Conservation (phyloP, 2,329 filamentous ascomycete genomes). For the Pleurostoma richardsiae region DNA sequence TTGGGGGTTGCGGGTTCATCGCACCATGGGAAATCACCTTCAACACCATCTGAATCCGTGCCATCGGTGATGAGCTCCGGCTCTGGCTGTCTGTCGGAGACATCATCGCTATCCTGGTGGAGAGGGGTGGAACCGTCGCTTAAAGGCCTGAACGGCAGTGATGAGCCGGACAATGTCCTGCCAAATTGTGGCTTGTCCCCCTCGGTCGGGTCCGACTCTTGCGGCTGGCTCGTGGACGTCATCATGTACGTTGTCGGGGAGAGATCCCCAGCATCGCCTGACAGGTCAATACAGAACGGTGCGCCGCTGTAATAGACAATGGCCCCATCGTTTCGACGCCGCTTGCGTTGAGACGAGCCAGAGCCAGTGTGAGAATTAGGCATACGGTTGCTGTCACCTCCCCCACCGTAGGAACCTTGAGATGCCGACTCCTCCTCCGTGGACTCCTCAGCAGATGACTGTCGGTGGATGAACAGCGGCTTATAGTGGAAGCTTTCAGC, state of each 20-base stretch:
- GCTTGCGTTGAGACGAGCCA: constrained; percentile 39
- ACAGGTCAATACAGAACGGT: constrained; percentile 75
- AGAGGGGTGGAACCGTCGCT: constrained; percentile 26
- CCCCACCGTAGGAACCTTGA: constrained; percentile 33
- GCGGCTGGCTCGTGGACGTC: constrained; percentile 36
- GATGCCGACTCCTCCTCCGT: constrained; percentile 42
- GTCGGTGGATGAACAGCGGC: constrained; percentile 52
- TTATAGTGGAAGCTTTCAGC: constrained; percentile 57
- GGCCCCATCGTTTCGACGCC: constrained; percentile 60
- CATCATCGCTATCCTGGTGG: neutral
- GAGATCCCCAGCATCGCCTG: constrained; percentile 53
- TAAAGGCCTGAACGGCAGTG: constrained; percentile 42
- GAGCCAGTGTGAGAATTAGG: constrained; percentile 42
- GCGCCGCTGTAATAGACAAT: constrained; percentile 82
- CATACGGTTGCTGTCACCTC: constrained; percentile 42
- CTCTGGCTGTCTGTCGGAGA: constrained; percentile 3
- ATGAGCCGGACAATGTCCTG: constrained; percentile 47
- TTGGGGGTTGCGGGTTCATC: constrained; percentile 31
- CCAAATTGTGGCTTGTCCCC: constrained; percentile 18
- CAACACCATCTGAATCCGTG: constrained; percentile 28
- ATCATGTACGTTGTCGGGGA: constrained; percentile 45
- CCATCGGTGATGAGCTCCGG: constrained; percentile 24
- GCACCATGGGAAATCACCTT: constrained; percentile 43
- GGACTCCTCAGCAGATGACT: constrained; percentile 38
- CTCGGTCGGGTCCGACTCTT: constrained; percentile 15